phyloP scores from a whole-genome alignment of 2,329 filamentous ascomycete species.

The Apiospora rasikravindrae region DNA sequence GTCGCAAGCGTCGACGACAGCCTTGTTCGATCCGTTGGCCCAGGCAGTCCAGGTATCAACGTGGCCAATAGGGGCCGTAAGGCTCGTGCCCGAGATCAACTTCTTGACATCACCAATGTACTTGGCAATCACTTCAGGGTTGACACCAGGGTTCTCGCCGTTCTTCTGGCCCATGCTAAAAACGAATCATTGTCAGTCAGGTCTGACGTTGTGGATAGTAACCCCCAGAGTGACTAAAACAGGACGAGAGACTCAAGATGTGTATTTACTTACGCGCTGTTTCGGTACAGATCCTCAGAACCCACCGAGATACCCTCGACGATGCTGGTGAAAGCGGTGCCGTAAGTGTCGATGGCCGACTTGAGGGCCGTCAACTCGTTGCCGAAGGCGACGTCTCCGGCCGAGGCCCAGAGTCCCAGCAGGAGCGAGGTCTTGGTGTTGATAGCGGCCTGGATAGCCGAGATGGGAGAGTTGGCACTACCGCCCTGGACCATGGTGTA shows the following conservation, averaged over 20 bases:
- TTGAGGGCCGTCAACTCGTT: slow-evolving; percentile 78
- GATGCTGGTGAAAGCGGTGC: slow-evolving; percentile 65
- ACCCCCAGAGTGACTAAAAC: neutral
- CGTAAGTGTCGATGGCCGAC: slow-evolving; percentile 72
- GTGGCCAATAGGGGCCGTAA: slow-evolving; percentile 72
- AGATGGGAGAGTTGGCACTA: slow-evolving; percentile 58
- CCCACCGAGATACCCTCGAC: slow-evolving; percentile 86
- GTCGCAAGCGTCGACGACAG: slow-evolving; percentile 72
- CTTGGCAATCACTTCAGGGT: slow-evolving; percentile 64
- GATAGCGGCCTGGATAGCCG: slow-evolving; percentile 75
- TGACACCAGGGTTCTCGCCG: slow-evolving; percentile 65
- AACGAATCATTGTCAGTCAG: neutral
- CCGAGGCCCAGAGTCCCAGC: slow-evolving; percentile 84
- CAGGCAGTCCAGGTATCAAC: slow-evolving; percentile 89
- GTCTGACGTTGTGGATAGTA: neutral
- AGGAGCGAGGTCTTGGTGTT: slow-evolving; percentile 78
- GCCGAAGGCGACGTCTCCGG: slow-evolving; percentile 63
- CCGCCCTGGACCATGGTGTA: slow-evolving; percentile 77
- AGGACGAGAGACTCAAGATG: too few relatives aligned
- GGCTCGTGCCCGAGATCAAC: slow-evolving; percentile 65
- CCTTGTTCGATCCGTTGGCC: slow-evolving; percentile 73
- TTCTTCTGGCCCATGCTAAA: slow-evolving; percentile 65
- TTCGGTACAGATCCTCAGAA: slow-evolving; percentile 80
- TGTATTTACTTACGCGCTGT: slow-evolving; percentile 29
- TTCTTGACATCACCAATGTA: slow-evolving; percentile 75